Evolutionary conservation across 2,329 filamentous ascomycete genomes (phyloP).

Genomic region (Epichloe hybrida): DNA sequence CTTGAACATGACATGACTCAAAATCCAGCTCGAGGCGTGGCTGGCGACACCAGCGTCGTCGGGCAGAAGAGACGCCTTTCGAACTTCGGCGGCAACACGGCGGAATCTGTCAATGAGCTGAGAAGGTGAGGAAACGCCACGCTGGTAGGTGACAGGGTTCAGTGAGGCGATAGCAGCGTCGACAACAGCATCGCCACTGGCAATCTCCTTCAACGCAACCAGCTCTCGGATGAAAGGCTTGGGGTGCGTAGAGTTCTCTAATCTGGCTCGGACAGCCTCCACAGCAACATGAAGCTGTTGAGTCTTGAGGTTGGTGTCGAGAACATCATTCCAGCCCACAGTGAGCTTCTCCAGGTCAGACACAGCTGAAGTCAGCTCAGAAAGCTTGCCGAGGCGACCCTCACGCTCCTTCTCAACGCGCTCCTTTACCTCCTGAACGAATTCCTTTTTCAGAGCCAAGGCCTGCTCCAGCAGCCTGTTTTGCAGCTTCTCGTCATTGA

Average conservation of each 20-base stretch:
- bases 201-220: conserved; percentile 86
- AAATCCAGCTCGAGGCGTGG: conserved; percentile 76
- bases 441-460: conserved; percentile 73
- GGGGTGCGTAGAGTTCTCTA: conserved; percentile 58
- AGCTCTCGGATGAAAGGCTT: conserved; percentile 85
- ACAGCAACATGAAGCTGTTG: conserved; percentile 95
- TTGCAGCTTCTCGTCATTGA: conserved; percentile 69
- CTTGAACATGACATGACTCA: conserved; percentile 94
- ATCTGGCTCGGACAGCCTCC: conserved; percentile 75
- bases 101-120: conserved; percentile 94
- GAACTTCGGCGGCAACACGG: conserved; percentile 78
- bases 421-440: conserved; percentile 61
- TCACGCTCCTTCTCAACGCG: conserved; percentile 82
- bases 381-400: conserved; percentile 73
- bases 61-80: conserved; percentile 84
- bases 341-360: conserved; percentile 78
- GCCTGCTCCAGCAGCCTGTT: conserved; percentile 88
- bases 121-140: conserved; percentile 68
- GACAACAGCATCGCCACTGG: conserved; percentile 70
- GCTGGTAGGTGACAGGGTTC: conserved; percentile 86
- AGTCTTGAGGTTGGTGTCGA: conserved; percentile 82
- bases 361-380: conserved; percentile 65
- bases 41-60: conserved; percentile 90
- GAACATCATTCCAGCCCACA: conserved; percentile 75
- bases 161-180: conserved; percentile 93